Conservation (phyloP, 2,329 filamentous ascomycete genomes). For the Sporothrix schenckii region DNA sequence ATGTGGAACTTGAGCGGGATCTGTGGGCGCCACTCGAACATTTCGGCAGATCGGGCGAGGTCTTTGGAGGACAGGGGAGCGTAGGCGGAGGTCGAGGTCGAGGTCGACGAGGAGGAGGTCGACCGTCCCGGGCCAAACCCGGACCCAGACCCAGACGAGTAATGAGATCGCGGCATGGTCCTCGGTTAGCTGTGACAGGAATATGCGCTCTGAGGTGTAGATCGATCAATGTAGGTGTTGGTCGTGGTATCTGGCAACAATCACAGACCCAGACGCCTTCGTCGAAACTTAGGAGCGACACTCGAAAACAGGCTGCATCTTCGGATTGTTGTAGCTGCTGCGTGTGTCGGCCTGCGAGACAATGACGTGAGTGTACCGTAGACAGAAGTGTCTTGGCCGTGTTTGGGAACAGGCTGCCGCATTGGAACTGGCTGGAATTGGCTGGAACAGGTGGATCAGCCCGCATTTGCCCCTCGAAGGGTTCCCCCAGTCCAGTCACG, state of each 20-base stretch:
- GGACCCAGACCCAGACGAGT: background rate
- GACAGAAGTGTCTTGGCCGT: background rate
- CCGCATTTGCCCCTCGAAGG: slow-evolving; percentile 10
- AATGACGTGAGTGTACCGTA: slow-evolving; percentile 3
- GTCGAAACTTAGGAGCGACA: background rate
- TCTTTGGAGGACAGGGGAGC: slow-evolving; percentile 73
- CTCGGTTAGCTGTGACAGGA: no score
- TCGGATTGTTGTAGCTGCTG: background rate
- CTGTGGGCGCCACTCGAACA: slow-evolving; percentile 77
- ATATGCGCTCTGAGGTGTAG: no score
- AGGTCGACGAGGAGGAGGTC: no score
- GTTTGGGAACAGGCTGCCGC: slow-evolving; percentile 22
- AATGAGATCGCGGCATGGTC: background rate
- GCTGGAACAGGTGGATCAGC: slow-evolving; percentile 7
- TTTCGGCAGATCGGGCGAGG: slow-evolving; percentile 72
- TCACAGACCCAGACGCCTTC: slow-evolving; percentile 7
- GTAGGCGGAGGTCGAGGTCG: slow-evolving; percentile 17
- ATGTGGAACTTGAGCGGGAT: slow-evolving; percentile 82
- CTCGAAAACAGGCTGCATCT: background rate
- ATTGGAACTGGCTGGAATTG: slow-evolving; percentile 19
- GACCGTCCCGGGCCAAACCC: background rate
- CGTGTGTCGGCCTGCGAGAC: background rate
- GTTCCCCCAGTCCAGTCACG: background rate
- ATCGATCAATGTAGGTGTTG: no score
- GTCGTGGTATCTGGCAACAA: background rate